Evolutionary conservation across 2,329 filamentous ascomycete genomes (phyloP).

Genomic region (Cercospora brassicicola): DNA sequence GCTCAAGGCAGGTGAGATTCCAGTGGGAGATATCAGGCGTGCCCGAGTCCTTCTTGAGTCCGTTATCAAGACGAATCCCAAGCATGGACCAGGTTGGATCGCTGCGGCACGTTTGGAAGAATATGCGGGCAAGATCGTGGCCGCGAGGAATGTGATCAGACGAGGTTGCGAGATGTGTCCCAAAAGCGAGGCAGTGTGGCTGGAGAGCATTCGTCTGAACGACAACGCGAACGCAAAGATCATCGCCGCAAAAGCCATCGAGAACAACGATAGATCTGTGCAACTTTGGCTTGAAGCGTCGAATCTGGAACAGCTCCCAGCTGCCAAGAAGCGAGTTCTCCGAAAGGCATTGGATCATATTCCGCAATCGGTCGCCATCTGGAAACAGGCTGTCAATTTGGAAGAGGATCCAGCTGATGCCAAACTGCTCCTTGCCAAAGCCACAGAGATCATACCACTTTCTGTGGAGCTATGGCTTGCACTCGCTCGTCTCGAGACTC

Average conservation of each 20-base stretch:
- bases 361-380: constrained; percentile 91
- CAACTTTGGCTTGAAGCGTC: constrained; percentile 94
- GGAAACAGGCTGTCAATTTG: constrained; percentile 95
- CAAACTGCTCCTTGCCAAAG: constrained; percentile 83
- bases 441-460: constrained; percentile 89
- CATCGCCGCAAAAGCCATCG: constrained; percentile 89
- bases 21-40: constrained; percentile 92
- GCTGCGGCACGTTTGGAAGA: constrained; percentile 91
- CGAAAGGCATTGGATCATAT: constrained; percentile 89
- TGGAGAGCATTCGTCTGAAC: constrained; percentile 92
- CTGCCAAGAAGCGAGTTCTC: constrained; percentile 89
- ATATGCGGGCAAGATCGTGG: constrained; percentile 84
- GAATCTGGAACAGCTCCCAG: constrained; percentile 78
- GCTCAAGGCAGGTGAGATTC: constrained; percentile 73
- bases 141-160: constrained; percentile 83
- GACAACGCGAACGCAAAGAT: constrained; percentile 88
- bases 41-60: constrained; percentile 91
- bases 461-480: constrained; percentile 96
- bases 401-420: constrained; percentile 90
- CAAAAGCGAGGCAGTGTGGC: constrained; percentile 91
- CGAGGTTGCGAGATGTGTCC: constrained; percentile 88
- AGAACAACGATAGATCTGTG: constrained; percentile 84
- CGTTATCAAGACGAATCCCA: constrained; percentile 94
- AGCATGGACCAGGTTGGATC: constrained; percentile 93
- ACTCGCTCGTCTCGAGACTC: constrained; percentile 81